Evolutionary conservation across 176 grass and related monocot genomes (phyloP), one percentile per base, ranked within the genome.

Genomic region (Carex myosuroides): DNA sequence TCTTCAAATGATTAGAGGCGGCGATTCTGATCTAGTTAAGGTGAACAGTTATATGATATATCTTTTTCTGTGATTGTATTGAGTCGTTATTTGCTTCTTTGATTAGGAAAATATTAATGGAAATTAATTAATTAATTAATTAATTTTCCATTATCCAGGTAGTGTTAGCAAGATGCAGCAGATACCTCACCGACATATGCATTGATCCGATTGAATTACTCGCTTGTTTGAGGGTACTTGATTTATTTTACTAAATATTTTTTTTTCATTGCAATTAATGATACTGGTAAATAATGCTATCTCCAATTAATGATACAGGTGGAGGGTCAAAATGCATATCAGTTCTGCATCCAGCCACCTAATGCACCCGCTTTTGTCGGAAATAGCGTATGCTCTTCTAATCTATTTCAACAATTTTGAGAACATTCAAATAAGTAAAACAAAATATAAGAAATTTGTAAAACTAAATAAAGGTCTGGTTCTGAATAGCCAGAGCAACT

Each of bases 401-500:
- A 26, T 79, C 35, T 33, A 80, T 69, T 79, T 59, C 41, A 65
- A 65, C 26, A 30, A 76, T 30, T 4, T n/a, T 44, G 8, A 76
- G 48, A 29, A 76, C 29, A 76, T 55, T 70, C 54, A 54, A 53
- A 3, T 35, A 41, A 41, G 5, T 41, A 41, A 41, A 44, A 44
- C 6, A 44, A 44, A 44, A 8, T 44, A 9, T 44, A 44, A 44
- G 1, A 8, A 44, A 44, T 44, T 44, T 44, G 42, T 8, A 8
- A 44, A 44, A 79, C 85, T 90, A 85, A 94, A 86, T 94, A 97
- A 85, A 91, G 66, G 70, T 48, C 56, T 64, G 89, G 88, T 93
- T 98, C 89, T 99, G 91, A 99, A 95, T 99, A 99, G 93, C 96
- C 96, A 94, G 96, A 99, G 88, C 91, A 95, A 92, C 85, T 99